Conservation (phyloP, 78 protist genomes). For the Dictyostelium purpureum region DNA sequence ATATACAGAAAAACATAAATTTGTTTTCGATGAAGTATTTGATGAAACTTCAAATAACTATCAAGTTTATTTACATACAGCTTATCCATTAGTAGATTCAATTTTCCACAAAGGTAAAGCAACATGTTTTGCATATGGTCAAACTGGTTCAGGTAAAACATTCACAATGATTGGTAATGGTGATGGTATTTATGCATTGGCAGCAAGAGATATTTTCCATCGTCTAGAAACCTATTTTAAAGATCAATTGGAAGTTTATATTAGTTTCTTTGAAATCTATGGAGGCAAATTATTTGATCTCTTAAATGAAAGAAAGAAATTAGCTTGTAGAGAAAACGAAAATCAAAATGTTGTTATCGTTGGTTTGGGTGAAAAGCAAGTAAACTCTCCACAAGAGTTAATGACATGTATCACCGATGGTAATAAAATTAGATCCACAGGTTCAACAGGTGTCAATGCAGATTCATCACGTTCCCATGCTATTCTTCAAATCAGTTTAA, state of each 20-base stretch:
- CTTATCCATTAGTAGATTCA: constrained; percentile 89
- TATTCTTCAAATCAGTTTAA: constrained; percentile 88
- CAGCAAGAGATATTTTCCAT: constrained; percentile 90
- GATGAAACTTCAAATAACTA: constrained; percentile 83
- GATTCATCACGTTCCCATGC: constrained; percentile 96
- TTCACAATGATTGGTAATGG: constrained; percentile 90
- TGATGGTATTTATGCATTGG: constrained; percentile 86
- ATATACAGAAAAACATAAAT: constrained; percentile 90
- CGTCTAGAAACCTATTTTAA: constrained; percentile 39
- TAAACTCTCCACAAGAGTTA: constrained; percentile 61
- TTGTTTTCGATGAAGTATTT: constrained; percentile 93
- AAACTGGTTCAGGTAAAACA: constrained; percentile 94
- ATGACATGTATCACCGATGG: constrained; percentile 87
- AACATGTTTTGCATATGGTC: constrained; percentile 98
- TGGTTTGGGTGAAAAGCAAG: constrained; percentile 88
- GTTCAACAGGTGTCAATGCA: constrained; percentile 95
- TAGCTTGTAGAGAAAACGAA: constrained; percentile 91
- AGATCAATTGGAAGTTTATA: constrained; percentile 52
- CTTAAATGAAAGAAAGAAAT: constrained; percentile 82
- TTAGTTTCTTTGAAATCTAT: constrained; percentile 95
- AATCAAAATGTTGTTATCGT: constrained; percentile 85
- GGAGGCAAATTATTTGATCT: constrained; percentile 94
- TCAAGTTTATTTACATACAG: constrained; percentile 85
- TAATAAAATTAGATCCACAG: constrained; percentile 72
- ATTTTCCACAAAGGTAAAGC: constrained; percentile 92